Evolutionary conservation across 345 rosid species (phyloP).

Genomic region (Mallotus nudiflorus): DNA sequence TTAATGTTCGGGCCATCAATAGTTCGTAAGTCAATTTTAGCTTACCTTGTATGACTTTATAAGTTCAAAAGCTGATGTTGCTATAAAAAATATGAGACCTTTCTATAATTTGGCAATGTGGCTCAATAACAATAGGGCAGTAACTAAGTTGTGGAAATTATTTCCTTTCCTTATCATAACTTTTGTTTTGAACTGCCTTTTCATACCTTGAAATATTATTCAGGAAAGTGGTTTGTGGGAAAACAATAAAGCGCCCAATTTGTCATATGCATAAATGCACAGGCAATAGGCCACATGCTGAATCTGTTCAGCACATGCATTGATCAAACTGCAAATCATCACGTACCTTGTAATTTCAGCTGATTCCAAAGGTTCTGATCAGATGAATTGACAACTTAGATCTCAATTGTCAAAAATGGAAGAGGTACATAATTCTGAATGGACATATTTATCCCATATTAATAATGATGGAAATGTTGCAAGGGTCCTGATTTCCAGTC

Average conservation of each 20-base stretch:
- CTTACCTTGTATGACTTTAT: not conserved
- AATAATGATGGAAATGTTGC: too few relatives aligned
- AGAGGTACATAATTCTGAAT: too few relatives aligned
- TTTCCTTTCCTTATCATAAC: too few relatives aligned
- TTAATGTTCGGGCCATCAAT: not conserved
- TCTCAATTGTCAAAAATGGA: too few relatives aligned
- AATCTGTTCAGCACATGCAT: not conserved
- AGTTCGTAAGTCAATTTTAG: too few relatives aligned
- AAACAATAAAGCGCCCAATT: not conserved
- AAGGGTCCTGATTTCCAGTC: too few relatives aligned
- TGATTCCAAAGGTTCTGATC: too few relatives aligned
- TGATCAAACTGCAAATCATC: not conserved
- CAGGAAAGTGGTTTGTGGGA: not conserved
- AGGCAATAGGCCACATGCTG: not conserved
- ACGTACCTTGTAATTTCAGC: too few relatives aligned
- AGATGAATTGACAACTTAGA: too few relatives aligned
- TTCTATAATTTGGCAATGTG: not conserved
- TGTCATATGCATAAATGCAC: not conserved
- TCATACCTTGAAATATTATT: not conserved
- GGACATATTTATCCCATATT: too few relatives aligned
- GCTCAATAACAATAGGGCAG: too few relatives aligned
- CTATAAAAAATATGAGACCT: not conserved
- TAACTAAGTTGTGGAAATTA: too few relatives aligned
- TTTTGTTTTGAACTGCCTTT: not conserved
- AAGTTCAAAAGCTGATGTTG: not conserved